Conservation (phyloP, 139 green algal species). For the Diplosphaera chodatii region DNA sequence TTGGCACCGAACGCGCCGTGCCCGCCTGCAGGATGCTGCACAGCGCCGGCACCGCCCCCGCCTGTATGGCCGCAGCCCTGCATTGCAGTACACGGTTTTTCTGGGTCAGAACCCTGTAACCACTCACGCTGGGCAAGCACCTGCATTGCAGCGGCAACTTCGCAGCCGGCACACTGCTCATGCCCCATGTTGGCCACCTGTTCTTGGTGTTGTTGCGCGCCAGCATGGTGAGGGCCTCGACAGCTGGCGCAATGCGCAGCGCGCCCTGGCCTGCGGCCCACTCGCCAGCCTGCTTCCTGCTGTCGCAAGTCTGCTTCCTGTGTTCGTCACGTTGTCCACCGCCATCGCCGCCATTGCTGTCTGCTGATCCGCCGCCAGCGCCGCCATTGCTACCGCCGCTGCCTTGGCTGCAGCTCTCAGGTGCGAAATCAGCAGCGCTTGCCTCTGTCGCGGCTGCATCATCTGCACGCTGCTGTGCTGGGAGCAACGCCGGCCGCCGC, state of each 20-base stretch:
- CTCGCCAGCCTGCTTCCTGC: background rate
- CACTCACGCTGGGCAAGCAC: too few relatives aligned
- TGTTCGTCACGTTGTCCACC: background rate
- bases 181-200: too few relatives aligned
- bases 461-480: background rate
- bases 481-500: too few relatives aligned
- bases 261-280: background rate
- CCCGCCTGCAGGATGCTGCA: slow-evolving; percentile 10
- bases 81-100: background rate
- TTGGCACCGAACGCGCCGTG: background rate
- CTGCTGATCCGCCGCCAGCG: too few relatives aligned
- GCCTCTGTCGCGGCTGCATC: too few relatives aligned
- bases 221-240: slow-evolving; percentile 8
- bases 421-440: background rate
- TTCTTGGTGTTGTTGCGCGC: slow-evolving; percentile 4
- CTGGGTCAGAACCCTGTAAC: too few relatives aligned
- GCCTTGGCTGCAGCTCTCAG: too few relatives aligned
- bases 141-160: too few relatives aligned
- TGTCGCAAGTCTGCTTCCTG: background rate
- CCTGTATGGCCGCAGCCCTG: slow-evolving; percentile 4
- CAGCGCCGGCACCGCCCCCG: slow-evolving; percentile 12
- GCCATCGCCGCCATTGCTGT: background rate
- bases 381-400: background rate
- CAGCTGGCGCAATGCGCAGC: background rate
- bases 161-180: too few relatives aligned